A percentile compares a stretch with the other conserved stretches of the same genome.
Conservation (phyloP, 768 basidiomycete species). For the Saitozyma sp. region DNA sequence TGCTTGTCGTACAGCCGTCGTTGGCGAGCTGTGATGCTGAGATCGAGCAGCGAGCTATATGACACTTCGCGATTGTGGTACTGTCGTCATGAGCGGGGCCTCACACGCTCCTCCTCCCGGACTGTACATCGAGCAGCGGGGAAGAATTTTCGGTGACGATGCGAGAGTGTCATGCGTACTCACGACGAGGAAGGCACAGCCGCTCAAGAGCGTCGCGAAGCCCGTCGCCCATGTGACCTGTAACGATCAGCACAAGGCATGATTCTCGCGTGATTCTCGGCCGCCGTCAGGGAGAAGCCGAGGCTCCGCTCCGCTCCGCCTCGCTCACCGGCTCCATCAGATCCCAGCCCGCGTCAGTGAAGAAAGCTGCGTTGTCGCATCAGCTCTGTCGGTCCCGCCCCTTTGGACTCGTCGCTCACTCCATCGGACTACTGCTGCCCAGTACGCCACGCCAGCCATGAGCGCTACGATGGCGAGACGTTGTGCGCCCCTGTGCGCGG, state of each 20-base stretch:
- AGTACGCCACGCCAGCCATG: constrained; percentile 64
- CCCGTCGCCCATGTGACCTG: constrained; percentile 40
- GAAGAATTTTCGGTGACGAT: neutral
- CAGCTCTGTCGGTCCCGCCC: neutral
- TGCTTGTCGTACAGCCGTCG: constrained; percentile 61
- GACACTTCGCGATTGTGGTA: constrained; percentile 58
- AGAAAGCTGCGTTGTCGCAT: constrained; percentile 27
- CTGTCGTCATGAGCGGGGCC: neutral
- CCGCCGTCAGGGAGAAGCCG: too few species aligned
- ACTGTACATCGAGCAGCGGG: too few species aligned
- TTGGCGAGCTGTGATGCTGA: constrained; percentile 63
- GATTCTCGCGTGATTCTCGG: too few species aligned
- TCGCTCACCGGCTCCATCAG: constrained; percentile 62
- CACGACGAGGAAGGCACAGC: constrained; percentile 37
- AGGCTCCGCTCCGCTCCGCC: too few species aligned
- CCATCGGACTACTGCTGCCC: constrained; percentile 65
- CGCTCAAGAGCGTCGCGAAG: constrained; percentile 33
- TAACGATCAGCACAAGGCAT: too few species aligned
- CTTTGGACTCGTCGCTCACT: constrained; percentile 56
- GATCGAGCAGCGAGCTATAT: constrained; percentile 64
- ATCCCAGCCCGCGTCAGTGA: constrained; percentile 54
- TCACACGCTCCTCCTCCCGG: neutral
- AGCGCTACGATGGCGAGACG: constrained; percentile 64
- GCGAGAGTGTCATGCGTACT: constrained; percentile 4
- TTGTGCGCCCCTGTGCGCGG: constrained; percentile 62